Percentiles rank a stretch among this genome's conserved stretches.
Conservation (phyloP, 2,329 filamentous ascomycete genomes). For the Pseudogymnoascus sp. region DNA sequence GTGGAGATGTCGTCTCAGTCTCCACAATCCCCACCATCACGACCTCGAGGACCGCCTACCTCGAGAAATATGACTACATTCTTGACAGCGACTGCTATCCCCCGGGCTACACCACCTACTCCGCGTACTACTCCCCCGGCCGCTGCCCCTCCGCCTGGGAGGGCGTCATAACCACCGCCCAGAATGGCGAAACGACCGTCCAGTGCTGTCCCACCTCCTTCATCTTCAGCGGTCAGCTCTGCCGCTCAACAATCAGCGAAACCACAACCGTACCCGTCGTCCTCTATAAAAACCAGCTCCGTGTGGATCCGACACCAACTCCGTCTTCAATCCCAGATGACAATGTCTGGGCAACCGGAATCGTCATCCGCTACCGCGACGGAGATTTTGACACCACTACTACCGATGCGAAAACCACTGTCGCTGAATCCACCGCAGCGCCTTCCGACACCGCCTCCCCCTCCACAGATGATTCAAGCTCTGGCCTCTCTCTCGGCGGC, state of each 20-base stretch:
- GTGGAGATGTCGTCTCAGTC: slow-evolving; percentile 12
- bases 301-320: not conserved
- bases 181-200: not conserved
- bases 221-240: not conserved
- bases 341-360: not conserved
- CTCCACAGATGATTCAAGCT: slow-evolving; percentile 6
- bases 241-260: not conserved
- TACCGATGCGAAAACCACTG: not conserved
- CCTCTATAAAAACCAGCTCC: not conserved
- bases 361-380: not conserved
- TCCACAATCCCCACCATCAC: slow-evolving; percentile 12
- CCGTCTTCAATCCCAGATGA: not conserved
- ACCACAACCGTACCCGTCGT: not conserved
- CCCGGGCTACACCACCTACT: not conserved
- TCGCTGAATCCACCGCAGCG: not conserved
- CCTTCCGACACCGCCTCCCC: slow-evolving; percentile 1
- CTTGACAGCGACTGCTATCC: not conserved
- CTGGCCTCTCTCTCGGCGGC: slow-evolving; percentile 21
- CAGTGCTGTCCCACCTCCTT: slow-evolving; percentile 1
- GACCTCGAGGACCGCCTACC: not conserved
- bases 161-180: not conserved
- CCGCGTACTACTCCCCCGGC: not conserved
- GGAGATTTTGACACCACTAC: not conserved
- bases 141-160: not conserved
- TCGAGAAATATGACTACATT: not conserved